These are phyloP conservation scores for Fusarium veterinarium DNA, from an alignment of 2,329 filamentous ascomycete genomes.

Conservation along the genomic window DNA sequence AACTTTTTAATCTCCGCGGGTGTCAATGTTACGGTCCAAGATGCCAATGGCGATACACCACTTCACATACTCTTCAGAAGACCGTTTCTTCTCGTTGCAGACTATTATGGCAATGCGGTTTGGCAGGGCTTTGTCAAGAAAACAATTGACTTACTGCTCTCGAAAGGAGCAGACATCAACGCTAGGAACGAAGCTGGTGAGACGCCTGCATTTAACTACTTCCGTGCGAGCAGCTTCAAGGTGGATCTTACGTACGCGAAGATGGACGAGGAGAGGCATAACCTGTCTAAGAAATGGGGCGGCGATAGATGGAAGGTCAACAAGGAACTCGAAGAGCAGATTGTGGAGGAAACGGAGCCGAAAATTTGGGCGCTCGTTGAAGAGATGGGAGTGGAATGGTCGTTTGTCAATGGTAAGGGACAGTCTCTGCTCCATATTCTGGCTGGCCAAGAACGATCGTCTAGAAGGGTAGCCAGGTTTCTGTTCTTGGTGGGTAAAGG, in stretches of 20 bases:
- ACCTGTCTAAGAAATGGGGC: neutral
- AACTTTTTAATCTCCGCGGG: fast-evolving
- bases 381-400: neutral
- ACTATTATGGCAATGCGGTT: neutral
- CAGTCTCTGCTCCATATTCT: neutral
- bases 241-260: neutral
- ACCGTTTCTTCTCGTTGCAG: neutral
- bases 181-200: neutral
- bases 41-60: neutral
- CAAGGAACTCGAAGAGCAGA: neutral
- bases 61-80: neutral
- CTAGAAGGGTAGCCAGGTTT: fast-evolving
- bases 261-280: neutral
- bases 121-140: neutral
- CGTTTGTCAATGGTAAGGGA: fast-evolving
- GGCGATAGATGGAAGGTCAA: neutral
- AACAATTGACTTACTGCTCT: neutral
- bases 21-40: fast-evolving
- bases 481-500: neutral
- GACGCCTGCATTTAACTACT: neutral
- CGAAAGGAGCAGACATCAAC: neutral
- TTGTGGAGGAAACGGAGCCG: fast-evolving
- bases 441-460: fast-evolving
- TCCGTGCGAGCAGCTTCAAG: neutral
- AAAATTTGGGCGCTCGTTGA: neutral